A percentile compares a stretch with the other conserved stretches of the same genome.
Conservation (phyloP, 257 asterid species). For the Plantago ovata region DNA sequence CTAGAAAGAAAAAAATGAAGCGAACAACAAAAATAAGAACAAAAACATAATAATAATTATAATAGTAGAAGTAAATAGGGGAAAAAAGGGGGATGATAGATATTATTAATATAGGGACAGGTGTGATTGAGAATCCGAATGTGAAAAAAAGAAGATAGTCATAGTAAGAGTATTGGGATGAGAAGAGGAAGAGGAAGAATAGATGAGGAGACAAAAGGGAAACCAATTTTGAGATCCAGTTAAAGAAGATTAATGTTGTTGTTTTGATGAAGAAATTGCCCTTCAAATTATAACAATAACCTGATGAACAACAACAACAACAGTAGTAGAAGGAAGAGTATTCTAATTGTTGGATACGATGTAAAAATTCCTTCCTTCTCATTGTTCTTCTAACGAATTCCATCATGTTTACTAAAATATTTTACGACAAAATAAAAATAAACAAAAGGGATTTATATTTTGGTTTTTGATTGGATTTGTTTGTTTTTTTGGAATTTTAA, state of each 20-base stretch:
- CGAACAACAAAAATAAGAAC: slow-evolving; percentile 27
- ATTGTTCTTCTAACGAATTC: slow-evolving; percentile 33
- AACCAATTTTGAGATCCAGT: too few species aligned
- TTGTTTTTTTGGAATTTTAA: too few species aligned
- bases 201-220: slow-evolving; percentile 9
- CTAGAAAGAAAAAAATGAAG: slow-evolving; percentile 32
- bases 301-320: slow-evolving; percentile 24
- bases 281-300: slow-evolving; percentile 47
- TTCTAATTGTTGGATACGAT: neutral
- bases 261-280: slow-evolving; percentile 7
- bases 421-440: neutral
- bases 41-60: too few species aligned
- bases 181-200: slow-evolving; percentile 23
- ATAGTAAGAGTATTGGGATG: slow-evolving; percentile 31
- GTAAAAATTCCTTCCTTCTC: slow-evolving; percentile 23
- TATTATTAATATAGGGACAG: slow-evolving; percentile 38
- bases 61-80: slow-evolving; percentile 7
- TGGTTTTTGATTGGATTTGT: too few species aligned
- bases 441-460: too few species aligned
- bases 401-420: slow-evolving; percentile 24
- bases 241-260: too few species aligned
- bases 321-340: too few species aligned
- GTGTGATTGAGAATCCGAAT: slow-evolving; percentile 42
- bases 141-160: slow-evolving; percentile 25
- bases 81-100: slow-evolving; percentile 11